These are phyloP conservation scores for Aspergillus jensenii DNA, from an alignment of 2,329 filamentous ascomycete species.

Conservation along the genomic window DNA sequence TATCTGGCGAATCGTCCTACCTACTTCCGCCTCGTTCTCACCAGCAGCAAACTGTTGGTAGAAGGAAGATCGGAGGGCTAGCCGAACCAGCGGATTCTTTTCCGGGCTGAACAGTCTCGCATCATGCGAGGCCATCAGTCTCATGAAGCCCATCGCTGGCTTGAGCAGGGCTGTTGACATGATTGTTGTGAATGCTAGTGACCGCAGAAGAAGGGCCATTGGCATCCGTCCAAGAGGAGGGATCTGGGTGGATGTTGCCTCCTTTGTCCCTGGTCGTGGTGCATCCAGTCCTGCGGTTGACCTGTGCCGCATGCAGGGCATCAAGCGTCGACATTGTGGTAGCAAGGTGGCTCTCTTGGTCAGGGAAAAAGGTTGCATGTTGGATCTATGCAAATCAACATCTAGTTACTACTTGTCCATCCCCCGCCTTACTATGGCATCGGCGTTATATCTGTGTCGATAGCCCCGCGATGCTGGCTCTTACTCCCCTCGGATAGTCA, in stretches of 20 bases:
- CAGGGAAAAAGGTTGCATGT: background rate
- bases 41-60: conserved; percentile 92
- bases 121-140: background rate
- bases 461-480: background rate
- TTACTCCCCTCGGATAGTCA: background rate
- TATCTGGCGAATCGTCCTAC: conserved; percentile 36
- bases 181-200: background rate
- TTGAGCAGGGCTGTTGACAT: background rate
- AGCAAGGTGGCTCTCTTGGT: background rate
- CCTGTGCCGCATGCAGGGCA: background rate
- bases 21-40: conserved; percentile 52
- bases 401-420: background rate
- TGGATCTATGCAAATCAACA: background rate
- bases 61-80: conserved; percentile 36
- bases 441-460: background rate
- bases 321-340: background rate
- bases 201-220: background rate
- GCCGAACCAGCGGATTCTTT: background rate
- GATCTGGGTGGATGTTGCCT: background rate
- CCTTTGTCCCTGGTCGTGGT: background rate
- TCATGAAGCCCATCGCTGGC: background rate
- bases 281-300: background rate
- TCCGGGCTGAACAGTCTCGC: background rate
- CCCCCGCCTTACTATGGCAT: background rate
- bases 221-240: background rate